phyloP scores from a whole-genome alignment of 139 green algal species.

The Chlorella sp. region DNA sequence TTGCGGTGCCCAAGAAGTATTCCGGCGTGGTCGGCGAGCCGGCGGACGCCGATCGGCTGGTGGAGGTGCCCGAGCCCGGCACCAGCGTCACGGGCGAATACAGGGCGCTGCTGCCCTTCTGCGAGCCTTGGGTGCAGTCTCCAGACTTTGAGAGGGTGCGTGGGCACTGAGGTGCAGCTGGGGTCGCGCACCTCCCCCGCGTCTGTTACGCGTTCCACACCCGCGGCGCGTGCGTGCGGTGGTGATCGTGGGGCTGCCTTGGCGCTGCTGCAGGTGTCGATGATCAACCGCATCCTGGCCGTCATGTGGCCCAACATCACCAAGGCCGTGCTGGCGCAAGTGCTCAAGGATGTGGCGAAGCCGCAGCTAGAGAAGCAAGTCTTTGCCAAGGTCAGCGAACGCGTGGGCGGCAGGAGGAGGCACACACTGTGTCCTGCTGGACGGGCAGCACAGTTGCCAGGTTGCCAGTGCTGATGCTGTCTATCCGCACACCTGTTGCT shows the following conservation, averaged over 20 bases:
- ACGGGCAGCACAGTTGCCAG: no score
- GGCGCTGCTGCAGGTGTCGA: conserved; percentile 45
- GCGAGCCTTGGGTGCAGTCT: background rate
- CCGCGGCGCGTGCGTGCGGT: no score
- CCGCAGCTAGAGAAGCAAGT: conserved; percentile 19
- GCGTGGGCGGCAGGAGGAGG: no score
- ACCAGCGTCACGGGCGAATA: background rate
- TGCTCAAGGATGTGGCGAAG: conserved; percentile 30
- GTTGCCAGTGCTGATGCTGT: no score
- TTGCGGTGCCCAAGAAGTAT: no score
- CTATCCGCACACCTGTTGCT: no score
- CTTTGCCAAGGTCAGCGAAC: conserved; percentile 26
- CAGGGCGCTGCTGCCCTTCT: background rate
- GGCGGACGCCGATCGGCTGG: background rate
- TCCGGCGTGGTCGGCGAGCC: no score
- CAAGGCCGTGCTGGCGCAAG: conserved; percentile 34
- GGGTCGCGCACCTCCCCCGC: no score
- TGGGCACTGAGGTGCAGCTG: no score
- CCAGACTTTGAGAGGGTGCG: background rate
- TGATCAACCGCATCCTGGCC: conserved; percentile 45
- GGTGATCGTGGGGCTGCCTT: no score
- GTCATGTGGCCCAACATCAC: conserved; percentile 56
- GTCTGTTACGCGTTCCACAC: no score
- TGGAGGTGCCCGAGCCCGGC: background rate
- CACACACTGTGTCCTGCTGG: no score